Percentiles rank a stretch among this genome's conserved stretches.
phyloP scores from a whole-genome alignment of 129 eudicot genomes.

The Gnaphalium uliginosum region DNA sequence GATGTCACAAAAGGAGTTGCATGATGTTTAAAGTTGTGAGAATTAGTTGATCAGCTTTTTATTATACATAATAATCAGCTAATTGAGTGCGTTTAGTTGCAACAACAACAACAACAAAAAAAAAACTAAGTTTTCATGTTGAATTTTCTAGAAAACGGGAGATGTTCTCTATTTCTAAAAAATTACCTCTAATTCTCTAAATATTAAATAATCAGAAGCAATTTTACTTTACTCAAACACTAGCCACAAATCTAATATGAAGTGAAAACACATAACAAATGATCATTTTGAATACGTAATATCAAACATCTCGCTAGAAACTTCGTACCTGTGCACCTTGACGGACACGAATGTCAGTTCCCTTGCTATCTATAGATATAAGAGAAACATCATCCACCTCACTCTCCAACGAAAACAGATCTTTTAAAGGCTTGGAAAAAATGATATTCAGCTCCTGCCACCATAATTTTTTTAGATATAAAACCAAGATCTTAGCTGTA shows the following conservation, averaged over 20 bases:
- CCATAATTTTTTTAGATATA: not conserved
- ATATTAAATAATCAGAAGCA: not conserved
- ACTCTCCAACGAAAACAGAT: conserved; percentile 65
- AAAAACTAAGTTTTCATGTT: not conserved
- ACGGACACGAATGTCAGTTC: conserved; percentile 93
- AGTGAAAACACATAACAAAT: not conserved
- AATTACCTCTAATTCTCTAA: not conserved
- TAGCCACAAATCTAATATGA: not conserved
- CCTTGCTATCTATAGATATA: conserved; percentile 94
- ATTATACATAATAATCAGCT: too few species aligned
- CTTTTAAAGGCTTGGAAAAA: conserved; percentile 89
- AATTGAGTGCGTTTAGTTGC: not conserved
- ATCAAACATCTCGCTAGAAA: not conserved
- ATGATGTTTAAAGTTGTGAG: not conserved
- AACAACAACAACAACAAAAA: too few species aligned
- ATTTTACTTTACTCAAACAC: not conserved
- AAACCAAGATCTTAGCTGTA: not conserved
- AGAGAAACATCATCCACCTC: conserved; percentile 97
- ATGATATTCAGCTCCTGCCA: conserved; percentile 78
- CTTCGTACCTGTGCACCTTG: conserved; percentile 93
- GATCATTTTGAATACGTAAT: not conserved
- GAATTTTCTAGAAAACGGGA: not conserved
- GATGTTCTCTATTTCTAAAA: not conserved
- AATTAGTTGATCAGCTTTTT: not conserved
- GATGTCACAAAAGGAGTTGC: not conserved